These are phyloP conservation scores for Daldinia decipiens DNA, from an alignment of 495 filamentous ascomycete genomes.

Conservation along the genomic window DNA sequence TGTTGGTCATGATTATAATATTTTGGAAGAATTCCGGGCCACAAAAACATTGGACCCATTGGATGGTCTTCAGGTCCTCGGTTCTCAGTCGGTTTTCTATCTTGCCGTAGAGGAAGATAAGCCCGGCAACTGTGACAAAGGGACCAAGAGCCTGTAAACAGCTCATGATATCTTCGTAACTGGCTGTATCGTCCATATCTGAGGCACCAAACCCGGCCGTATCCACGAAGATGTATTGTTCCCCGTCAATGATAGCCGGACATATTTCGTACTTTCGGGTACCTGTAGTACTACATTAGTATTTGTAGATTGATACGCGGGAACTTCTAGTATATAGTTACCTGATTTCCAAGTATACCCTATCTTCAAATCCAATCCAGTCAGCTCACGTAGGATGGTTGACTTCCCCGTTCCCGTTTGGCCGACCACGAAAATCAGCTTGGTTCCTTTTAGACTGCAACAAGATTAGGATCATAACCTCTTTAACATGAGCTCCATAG, in stretches of 20 bases:
- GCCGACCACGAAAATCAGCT: constrained; percentile 1
- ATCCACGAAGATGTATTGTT: background rate
- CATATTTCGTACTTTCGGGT: background rate
- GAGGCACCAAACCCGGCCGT: background rate
- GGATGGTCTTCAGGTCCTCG: background rate
- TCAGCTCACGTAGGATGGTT: background rate
- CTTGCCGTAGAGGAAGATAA: background rate
- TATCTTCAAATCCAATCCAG: background rate
- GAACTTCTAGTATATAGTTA: background rate
- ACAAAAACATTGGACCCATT: constrained; percentile 1
- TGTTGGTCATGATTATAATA: background rate
- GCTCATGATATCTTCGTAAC: background rate
- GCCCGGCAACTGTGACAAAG: background rate
- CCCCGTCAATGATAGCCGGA: background rate
- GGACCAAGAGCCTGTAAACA: background rate
- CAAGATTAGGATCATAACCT: background rate
- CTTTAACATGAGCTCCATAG: background rate
- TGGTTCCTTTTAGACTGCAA: background rate
- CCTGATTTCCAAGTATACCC: background rate
- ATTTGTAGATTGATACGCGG: too few species aligned
- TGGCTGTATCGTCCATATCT: background rate
- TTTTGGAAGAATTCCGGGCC: background rate
- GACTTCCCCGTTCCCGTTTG: background rate
- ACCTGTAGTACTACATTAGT: background rate
- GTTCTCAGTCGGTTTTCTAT: background rate